phyloP scores from a whole-genome alignment of 257 asterid genomes.

The Penstemon eatonii region DNA sequence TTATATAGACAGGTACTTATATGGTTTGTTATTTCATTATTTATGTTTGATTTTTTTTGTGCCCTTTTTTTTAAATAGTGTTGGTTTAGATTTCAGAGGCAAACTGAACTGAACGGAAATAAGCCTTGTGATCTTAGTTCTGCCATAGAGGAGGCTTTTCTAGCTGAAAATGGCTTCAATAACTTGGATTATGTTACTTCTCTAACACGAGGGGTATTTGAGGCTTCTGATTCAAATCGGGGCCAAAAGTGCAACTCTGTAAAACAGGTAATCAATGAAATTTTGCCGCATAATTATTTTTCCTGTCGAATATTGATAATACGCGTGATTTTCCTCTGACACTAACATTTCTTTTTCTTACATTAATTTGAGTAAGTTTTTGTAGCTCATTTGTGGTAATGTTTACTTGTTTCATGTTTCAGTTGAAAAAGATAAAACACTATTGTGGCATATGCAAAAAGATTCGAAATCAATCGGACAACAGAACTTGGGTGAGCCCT shows the following conservation, averaged over 20 bases:
- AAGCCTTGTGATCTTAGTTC: conserved; percentile 76
- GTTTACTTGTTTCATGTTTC: conserved; percentile 37
- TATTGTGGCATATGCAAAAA: conserved; percentile 95
- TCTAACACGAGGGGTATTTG: conserved; percentile 63
- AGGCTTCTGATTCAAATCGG: conserved; percentile 60
- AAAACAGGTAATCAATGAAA: conserved; percentile 44
- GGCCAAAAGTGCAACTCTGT: conserved; percentile 54
- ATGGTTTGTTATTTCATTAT: conserved; percentile 11
- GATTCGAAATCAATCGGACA: conserved; percentile 76
- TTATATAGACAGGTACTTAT: conserved; percentile 76
- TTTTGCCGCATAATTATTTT: conserved; percentile 17
- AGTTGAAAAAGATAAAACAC: conserved; percentile 86
- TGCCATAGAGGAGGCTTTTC: conserved; percentile 95
- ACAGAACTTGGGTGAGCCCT: conserved; percentile 84
- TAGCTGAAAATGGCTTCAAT: conserved; percentile 82
- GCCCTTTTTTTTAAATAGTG: conserved; percentile 28
- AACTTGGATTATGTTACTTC: conserved; percentile 70
- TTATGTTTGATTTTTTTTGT: background rate
- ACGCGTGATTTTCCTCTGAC: conserved; percentile 10
- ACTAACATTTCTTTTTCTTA: conserved; percentile 20
- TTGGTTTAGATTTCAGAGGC: conserved; percentile 89
- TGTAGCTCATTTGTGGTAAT: conserved; percentile 23
- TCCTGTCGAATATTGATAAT: background rate
- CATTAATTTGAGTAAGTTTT: background rate
- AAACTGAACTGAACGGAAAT: conserved; percentile 75